A percentile compares a stretch with the other conserved stretches of the same genome.
Conservation (phyloP, 2,329 filamentous ascomycete species). For the Aspergillus sergii region DNA sequence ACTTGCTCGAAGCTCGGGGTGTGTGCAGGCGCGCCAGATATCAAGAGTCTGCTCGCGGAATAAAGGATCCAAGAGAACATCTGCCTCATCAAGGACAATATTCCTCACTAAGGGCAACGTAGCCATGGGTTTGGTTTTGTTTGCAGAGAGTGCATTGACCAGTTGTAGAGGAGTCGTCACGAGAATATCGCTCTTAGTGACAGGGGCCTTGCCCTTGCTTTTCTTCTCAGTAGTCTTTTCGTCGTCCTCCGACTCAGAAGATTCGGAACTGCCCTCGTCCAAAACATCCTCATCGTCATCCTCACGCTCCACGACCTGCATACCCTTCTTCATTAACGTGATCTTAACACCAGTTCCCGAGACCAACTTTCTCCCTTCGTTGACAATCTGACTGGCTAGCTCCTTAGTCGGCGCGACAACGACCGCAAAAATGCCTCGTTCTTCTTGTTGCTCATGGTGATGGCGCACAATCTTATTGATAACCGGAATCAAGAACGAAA, state of each 20-base stretch:
- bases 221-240: constrained; percentile 28
- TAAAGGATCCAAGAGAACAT: constrained; percentile 87
- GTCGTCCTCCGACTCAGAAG: constrained; percentile 43
- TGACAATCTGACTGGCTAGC: constrained; percentile 77
- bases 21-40: constrained; percentile 79
- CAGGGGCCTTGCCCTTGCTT: constrained; percentile 42
- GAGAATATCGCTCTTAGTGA: constrained; percentile 75
- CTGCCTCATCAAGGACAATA: constrained; percentile 88
- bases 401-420: constrained; percentile 80
- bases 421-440: constrained; percentile 67
- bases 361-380: constrained; percentile 80
- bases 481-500: constrained; percentile 87
- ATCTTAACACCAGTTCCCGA: constrained; percentile 77
- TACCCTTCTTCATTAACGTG: constrained; percentile 81
- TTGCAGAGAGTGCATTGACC: constrained; percentile 68
- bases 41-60: constrained; percentile 86
- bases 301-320: constrained; percentile 63
- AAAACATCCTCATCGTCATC: constrained; percentile 39
- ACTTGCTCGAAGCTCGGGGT: constrained; percentile 69
- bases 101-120: constrained; percentile 69
- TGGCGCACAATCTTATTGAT: constrained; percentile 72
- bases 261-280: constrained; percentile 42
- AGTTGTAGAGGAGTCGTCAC: constrained; percentile 80
- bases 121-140: constrained; percentile 45
- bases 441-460: constrained; percentile 52